Base-by-base conservation (phyloP, 225 moss, liverwort and hornwort species). In the Pseudoscleropodium purum region DNA sequence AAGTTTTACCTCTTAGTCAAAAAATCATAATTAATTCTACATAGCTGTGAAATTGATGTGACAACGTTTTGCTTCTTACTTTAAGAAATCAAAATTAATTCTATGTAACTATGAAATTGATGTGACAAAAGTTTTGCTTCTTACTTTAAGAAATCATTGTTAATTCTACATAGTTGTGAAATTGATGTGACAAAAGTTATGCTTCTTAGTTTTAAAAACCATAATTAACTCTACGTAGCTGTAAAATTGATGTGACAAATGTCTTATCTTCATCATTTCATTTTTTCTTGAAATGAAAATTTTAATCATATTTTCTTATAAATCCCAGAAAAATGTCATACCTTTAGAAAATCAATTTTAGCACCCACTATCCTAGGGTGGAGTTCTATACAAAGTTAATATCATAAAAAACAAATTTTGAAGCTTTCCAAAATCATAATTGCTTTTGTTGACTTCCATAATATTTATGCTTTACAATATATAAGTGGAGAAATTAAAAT, bases 321-420 rank as follows among this genome's bases (percentile, higher is more conserved):
- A 43, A 73, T 41, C 1, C 2, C 1, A 73, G n/a, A 41, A 9
- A 43, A 41, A 26, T 3, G 8, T 15, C 0, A 8, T 43, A 8
- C 5, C 26, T 0, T 41, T 41, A 41, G 15, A 16, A 16, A 16
- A 26, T 72, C 3, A 27, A 0, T 73, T 43, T 43, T 43, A 73
- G 27, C 9, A 73, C 9, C 8, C 0, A 26, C 9, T 41, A 41
- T 5, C 1, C 5, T 27, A 0, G 5, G 2, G 14, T 39, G 15
- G 72, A 41, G 41, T 72, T 41, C 16, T 0, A 17, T 43, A 10
- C 45, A 73, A 27, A 73, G 10, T 45, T 0, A 9, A 3, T 15
- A 41, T 41, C 2, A 8, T 0, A 70, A 6, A 43, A 43, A 27
- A 73, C 0, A 27, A 72, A 5, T 41, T 26, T 41, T 14, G 59